phyloP scores from a whole-genome alignment of 2,329 filamentous ascomycete species.

The Aspergillus alliaceus region DNA sequence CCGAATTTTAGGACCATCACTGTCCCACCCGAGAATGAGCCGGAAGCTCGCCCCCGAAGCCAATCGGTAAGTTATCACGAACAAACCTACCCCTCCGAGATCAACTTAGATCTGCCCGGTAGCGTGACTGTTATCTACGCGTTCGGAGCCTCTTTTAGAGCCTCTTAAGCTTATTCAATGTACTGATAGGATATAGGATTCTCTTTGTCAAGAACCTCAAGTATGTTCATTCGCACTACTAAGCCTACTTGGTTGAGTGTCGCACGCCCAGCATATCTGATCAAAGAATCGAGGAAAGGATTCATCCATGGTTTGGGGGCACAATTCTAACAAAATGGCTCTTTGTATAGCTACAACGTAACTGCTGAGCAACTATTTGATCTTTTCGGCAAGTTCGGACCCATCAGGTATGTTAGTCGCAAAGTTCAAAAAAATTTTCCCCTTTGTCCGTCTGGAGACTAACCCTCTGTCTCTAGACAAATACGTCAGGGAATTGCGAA shows the following conservation, averaged over 20 bases:
- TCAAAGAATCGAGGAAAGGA: neutral
- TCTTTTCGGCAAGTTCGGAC: constrained; percentile 96
- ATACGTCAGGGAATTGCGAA: constrained; percentile 96
- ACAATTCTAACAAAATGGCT: constrained; percentile 12
- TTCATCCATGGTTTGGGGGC: neutral
- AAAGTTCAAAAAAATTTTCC: neutral
- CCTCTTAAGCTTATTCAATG: neutral
- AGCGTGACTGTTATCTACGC: neutral
- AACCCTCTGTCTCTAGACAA: constrained; percentile 63
- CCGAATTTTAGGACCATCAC: constrained; percentile 17
- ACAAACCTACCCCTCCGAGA: constrained; percentile 27
- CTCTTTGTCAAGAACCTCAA: constrained; percentile 99
- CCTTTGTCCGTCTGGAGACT: neutral
- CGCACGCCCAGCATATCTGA: neutral
- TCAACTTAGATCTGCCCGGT: neutral
- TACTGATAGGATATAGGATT: constrained; percentile 63
- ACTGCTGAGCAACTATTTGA: constrained; percentile 97
- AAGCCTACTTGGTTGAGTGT: constrained; percentile 1
- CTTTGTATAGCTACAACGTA: constrained; percentile 81
- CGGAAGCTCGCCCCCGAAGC: constrained; percentile 97
- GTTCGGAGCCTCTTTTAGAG: neutral
- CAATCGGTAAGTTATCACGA: constrained; percentile 71
- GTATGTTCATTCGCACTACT: constrained; percentile 51
- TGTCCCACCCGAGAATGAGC: constrained; percentile 41
- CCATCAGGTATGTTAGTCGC: constrained; percentile 71